phyloP scores from a whole-genome alignment of 495 filamentous ascomycete species.

The Xylaria longipes region DNA sequence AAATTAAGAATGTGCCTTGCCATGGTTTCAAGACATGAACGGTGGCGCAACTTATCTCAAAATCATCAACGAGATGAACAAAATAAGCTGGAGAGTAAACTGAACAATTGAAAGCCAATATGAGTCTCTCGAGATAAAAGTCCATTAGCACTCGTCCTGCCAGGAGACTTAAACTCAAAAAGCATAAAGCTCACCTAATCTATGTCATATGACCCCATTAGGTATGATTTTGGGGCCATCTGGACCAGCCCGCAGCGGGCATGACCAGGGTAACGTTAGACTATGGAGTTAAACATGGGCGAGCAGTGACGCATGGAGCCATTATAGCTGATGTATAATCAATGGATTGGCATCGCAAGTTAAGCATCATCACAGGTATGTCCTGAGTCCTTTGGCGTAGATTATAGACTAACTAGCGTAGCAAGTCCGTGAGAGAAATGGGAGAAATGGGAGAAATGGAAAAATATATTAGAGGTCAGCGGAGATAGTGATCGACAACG shows the following conservation, averaged over 20 bases:
- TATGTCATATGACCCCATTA: slow-evolving; percentile 5
- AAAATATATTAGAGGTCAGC: not conserved
- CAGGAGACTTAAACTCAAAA: not conserved
- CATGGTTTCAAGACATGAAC: not conserved
- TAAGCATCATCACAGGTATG: not conserved
- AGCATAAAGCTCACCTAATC: not conserved
- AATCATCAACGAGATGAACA: not conserved
- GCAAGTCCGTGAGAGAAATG: not conserved
- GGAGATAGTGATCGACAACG: not conserved
- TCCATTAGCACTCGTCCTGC: not conserved
- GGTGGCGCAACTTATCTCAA: not conserved
- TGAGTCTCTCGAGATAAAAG: not conserved
- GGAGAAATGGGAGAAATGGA: not conserved
- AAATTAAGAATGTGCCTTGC: not conserved
- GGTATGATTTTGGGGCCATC: not conserved
- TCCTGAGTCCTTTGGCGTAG: not conserved
- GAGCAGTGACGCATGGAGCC: not conserved
- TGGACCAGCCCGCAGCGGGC: not conserved
- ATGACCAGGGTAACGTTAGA: not conserved
- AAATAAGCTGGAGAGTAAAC: not conserved
- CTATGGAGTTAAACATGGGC: slow-evolving; percentile 1
- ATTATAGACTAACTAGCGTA: not conserved
- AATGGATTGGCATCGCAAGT: not conserved
- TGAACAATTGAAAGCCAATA: not conserved
- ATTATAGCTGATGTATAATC: not conserved